A percentile compares a stretch with the other conserved stretches of the same genome.
Evolutionary conservation across 805 yeast genomes (phyloP).

Genomic region (Pichia manshurica): DNA sequence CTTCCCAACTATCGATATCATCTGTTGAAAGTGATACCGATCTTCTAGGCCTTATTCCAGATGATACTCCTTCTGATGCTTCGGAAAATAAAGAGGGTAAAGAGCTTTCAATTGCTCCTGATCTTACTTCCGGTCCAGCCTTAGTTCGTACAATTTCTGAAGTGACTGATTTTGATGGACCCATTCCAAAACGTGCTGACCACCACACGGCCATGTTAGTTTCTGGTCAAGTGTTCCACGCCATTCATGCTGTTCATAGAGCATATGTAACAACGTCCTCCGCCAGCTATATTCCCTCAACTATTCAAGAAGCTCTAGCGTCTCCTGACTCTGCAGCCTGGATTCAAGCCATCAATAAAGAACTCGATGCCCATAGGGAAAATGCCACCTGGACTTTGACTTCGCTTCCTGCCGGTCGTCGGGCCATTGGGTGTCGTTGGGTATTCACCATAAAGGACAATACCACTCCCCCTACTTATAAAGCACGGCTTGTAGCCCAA

Average conservation of each 20-base stretch:
- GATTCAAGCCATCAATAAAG: not conserved
- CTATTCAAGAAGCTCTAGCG: not conserved
- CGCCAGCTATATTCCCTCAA: not conserved
- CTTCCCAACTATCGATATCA: too few species aligned
- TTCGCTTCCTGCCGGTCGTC: not conserved
- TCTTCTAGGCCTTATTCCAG: too few species aligned
- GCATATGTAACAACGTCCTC: not conserved
- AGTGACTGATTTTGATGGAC: not conserved
- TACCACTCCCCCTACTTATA: slow-evolving; percentile 4
- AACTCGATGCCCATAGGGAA: not conserved
- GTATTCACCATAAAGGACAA: slow-evolving; percentile 5
- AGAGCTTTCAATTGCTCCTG: too few species aligned
- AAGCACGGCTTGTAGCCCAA: slow-evolving; percentile 7
- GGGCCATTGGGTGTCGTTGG: slow-evolving; percentile 8
- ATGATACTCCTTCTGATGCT: too few species aligned
- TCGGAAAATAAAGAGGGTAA: too few species aligned
- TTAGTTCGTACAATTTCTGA: slow-evolving; percentile 1
- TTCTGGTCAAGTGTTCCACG: not conserved
- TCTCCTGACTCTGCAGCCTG: not conserved
- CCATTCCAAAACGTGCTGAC: too few species aligned
- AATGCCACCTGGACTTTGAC: not conserved
- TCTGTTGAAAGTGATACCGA: too few species aligned
- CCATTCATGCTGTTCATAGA: not conserved
- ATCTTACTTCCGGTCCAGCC: too few species aligned
- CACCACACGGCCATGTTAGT: too few species aligned